Evolutionary conservation across 2,329 filamentous ascomycete species (phyloP).

Genomic region (Hypoxylon sp.): DNA sequence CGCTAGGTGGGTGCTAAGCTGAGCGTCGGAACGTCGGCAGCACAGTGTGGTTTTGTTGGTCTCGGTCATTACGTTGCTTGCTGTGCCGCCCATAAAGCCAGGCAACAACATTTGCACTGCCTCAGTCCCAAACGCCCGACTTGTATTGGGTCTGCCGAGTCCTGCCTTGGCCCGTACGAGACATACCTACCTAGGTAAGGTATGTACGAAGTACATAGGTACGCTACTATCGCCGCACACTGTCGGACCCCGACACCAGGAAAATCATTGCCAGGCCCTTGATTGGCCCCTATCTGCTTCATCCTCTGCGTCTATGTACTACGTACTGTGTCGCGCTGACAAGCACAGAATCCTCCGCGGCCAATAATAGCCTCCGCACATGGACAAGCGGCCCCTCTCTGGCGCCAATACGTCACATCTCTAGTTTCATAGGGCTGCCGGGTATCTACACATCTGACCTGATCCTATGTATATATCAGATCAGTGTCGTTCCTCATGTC

Average conservation of each 20-base stretch:
- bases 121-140: conserved; percentile 13
- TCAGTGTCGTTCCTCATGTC: background rate
- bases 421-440: conserved; percentile 3
- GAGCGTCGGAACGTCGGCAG: conserved; percentile 26
- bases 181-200: too few species aligned
- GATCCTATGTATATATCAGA: background rate
- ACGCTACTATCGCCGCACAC: background rate
- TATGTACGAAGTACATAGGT: too few species aligned
- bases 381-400: conserved; percentile 9
- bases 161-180: too few species aligned
- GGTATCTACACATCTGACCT: background rate
- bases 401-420: conserved; percentile 22
- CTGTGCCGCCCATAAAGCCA: conserved; percentile 14
- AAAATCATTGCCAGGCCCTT: conserved; percentile 1
- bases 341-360: background rate
- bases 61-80: conserved; percentile 8
- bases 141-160: background rate
- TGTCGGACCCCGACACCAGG: background rate
- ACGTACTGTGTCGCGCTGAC: conserved; percentile 1
- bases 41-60: conserved; percentile 14
- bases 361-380: conserved; percentile 15
- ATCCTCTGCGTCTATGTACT: too few species aligned
- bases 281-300: conserved; percentile 12
- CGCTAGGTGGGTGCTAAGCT: background rate
- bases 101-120: conserved; percentile 28